Evolutionary conservation across 768 basidiomycete species (phyloP), one percentile per base, ranked within the genome.

Genomic region (Lentinula raphanica): DNA sequence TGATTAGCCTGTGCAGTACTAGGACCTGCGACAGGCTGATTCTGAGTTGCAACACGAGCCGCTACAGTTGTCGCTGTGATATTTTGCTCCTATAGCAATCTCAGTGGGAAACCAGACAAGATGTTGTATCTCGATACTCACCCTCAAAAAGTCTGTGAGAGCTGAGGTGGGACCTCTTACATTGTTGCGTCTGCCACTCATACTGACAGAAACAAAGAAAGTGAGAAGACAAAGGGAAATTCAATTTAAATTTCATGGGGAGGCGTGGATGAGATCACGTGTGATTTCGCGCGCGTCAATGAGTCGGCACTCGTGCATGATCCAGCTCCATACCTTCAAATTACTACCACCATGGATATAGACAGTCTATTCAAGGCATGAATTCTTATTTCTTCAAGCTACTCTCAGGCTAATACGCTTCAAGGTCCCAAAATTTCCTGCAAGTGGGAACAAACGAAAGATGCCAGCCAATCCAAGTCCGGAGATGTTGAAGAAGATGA

Each of bases 91-190:
- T 82, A 58, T 35, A 58, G 45, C 23, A 44, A 3, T 9, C 23
- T 29, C 39, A 5, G 15, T 49, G 23, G 27, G 7, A 21, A 49
- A 7, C 31, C 19, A 15, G 7, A 23, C 15, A 29, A 50, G 27
- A 21, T 49, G 44, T 12, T 23, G 3, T n/a, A n/a, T n/a, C n/a
- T n/a, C n/a, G n/a, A n/a, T 25, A 70, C 75, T 28, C 59, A 89
- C 92, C 65, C 81, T 81, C 32, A 94, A 73, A 63, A 88, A 94
- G 61, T 91, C 89, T 35, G 92, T 92, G 12, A 94, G 72, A 0
- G 92, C 92, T 21, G 90, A 92, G 0, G 88, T 84, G 2, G 92
- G 92, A 0, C 92, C 92, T 12, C 87, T 82, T 42, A 93, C 84
- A 59, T 88, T 88, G 68, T 83, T 82, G 46, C 59, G 56, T 17